These are phyloP conservation scores for Colletotrichum sp. DNA, from an alignment of 2,329 filamentous ascomycete species.

Conservation along the genomic window DNA sequence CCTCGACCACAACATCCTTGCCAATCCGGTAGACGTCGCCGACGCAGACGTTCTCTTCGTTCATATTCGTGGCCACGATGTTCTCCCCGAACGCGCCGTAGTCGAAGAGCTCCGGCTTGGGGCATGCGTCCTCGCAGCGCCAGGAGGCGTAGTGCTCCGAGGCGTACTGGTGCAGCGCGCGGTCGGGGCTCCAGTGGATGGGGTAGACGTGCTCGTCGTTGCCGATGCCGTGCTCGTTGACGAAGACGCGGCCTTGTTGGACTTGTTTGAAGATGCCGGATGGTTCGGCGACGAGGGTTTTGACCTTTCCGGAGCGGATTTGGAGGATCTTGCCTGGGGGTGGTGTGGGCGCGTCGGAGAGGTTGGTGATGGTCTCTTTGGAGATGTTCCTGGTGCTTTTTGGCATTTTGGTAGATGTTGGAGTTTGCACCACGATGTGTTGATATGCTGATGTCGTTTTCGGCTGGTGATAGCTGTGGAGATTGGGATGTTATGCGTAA, in stretches of 20 bases:
- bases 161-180: neutral
- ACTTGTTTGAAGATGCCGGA: neutral
- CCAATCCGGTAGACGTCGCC: neutral
- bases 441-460: fast-evolving
- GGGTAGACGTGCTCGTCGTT: neutral
- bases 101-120: neutral
- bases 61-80: neutral
- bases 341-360: neutral
- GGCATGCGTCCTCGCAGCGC: neutral
- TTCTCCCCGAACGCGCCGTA: neutral
- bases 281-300: neutral
- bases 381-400: neutral
- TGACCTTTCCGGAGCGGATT: neutral
- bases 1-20: neutral
- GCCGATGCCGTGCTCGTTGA: neutral
- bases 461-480: neutral
- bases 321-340: neutral
- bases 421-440: neutral
- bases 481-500: too few relatives aligned
- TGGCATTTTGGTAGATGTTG: neutral
- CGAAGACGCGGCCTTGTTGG: neutral
- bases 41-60: neutral
- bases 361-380: neutral
- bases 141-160: neutral
- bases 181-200: neutral